phyloP scores from a whole-genome alignment of 257 asterid species.

The Paraleonurus japonicus region DNA sequence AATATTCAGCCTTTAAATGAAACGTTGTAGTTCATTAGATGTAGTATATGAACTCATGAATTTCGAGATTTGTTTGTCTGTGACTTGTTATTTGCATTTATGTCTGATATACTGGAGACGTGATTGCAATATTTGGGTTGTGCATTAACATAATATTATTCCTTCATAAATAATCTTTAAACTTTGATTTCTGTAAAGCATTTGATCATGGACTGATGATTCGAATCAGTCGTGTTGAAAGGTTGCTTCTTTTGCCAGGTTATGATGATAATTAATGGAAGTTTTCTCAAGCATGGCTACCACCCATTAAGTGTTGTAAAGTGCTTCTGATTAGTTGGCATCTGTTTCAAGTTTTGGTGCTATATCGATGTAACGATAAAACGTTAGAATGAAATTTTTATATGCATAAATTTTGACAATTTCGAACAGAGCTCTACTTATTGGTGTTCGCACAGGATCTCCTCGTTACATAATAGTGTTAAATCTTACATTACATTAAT shows the following conservation, averaged over 20 bases:
- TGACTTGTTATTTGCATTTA: conserved; percentile 1
- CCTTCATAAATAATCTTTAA: neutral
- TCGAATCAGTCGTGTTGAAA: neutral
- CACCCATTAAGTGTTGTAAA: neutral
- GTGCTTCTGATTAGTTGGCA: conserved; percentile 16
- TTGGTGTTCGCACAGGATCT: no score
- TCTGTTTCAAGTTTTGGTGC: neutral
- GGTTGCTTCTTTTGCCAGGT: conserved; percentile 35
- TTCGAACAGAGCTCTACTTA: neutral
- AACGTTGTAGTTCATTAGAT: neutral
- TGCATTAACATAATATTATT: neutral
- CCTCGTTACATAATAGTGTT: no score
- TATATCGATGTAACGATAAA: neutral
- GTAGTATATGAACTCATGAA: neutral
- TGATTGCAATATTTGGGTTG: neutral
- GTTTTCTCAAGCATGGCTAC: conserved; percentile 7
- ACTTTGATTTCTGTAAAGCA: neutral
- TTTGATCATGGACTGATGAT: neutral
- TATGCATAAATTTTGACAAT: neutral
- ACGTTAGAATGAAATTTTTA: neutral
- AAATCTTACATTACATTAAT: no score
- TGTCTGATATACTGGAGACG: neutral
- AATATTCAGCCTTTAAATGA: neutral
- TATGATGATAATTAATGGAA: conserved; percentile 36
- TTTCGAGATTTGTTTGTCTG: neutral